Conservation (phyloP, 2,329 filamentous ascomycete genomes). For the Pseudocercospora pini-densiflorae region DNA sequence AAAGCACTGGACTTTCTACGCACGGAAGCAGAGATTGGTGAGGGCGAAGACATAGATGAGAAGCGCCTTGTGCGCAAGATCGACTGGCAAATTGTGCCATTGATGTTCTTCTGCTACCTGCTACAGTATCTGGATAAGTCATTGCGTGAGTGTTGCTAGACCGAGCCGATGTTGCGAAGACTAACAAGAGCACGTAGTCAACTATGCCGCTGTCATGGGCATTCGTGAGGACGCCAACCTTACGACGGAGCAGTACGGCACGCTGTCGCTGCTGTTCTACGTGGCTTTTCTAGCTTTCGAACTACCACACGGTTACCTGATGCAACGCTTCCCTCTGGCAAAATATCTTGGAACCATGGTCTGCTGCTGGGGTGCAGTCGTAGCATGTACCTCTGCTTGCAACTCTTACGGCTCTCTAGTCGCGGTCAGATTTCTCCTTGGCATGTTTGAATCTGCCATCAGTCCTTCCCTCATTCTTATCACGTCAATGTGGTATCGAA, state of each 20-base stretch:
- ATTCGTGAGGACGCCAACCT: constrained; percentile 6
- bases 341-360: constrained; percentile 6
- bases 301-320: constrained; percentile 2
- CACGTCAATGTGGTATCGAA: constrained; percentile 50
- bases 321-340: constrained; percentile 10
- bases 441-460: constrained; percentile 57
- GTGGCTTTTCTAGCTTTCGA: constrained; percentile 1
- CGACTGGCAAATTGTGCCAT: background rate
- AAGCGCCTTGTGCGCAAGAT: constrained; percentile 12
- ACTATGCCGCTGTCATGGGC: constrained; percentile 10
- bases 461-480: constrained; percentile 61
- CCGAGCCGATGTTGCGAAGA: background rate
- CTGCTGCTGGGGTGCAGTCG: constrained; percentile 59
- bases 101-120: background rate
- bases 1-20: constrained; percentile 23
- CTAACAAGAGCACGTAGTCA: constrained; percentile 2
- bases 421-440: constrained; percentile 55
- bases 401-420: constrained; percentile 55
- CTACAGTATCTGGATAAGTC: background rate
- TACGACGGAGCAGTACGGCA: background rate
- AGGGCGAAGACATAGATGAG: constrained; percentile 21
- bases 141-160: background rate
- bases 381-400: constrained; percentile 60
- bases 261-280: background rate
- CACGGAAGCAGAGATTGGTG: constrained; percentile 19